Evolutionary conservation across 2,329 filamentous ascomycete species (phyloP), one percentile per base, ranked within the genome.

Genomic region (Penicillium decumbens): DNA sequence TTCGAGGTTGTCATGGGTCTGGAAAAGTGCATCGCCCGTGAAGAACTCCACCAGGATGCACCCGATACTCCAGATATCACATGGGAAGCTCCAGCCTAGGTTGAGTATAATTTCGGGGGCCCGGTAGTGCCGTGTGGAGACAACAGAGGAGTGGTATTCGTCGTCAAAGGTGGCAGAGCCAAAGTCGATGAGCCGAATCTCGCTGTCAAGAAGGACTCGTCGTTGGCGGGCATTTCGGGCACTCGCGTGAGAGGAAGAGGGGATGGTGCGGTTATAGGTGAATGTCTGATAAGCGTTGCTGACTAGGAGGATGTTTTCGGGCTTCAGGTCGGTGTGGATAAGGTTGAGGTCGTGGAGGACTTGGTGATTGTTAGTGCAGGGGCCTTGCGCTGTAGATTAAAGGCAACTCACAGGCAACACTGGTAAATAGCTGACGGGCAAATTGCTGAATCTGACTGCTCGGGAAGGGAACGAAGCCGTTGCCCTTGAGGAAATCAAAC

Each of bases 391-490:
- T 35, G 24, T n/a, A 25, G 3, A 12, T 37, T 12, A 8, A 9
- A n/a, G n/a, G 39, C 13, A 13, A 83, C 89, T 79, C 75, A 95
- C 89, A 98, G 50, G 93, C 93, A 64, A 98, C 95, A 64, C 92
- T 97, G n/a, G 92, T 97, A 54, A 98, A 88, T 13, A 98, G 77
- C 68, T 98, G 93, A 43, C 92, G 84, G 41, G 93, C 93, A 77
- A 98, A 97, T 67, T 83, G 92, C 70, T 97, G 93, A 51, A 98
- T 98, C 71, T 98, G 93, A 58, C 91, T 96, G 77, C 95, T 97
- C 10, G 93, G 93, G 65, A 98, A 98, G 0, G 93, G 93, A 15
- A 95, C 90, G 66, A 98, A 98, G 57, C 83, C 81, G 66, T 97
- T 97, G 64, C 86, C 85, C 75, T 98, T 98, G 41, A 98, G 79